These are phyloP conservation scores for Lepidopterella palustris DNA, from an alignment of 495 filamentous ascomycete species.

Conservation along the genomic window DNA sequence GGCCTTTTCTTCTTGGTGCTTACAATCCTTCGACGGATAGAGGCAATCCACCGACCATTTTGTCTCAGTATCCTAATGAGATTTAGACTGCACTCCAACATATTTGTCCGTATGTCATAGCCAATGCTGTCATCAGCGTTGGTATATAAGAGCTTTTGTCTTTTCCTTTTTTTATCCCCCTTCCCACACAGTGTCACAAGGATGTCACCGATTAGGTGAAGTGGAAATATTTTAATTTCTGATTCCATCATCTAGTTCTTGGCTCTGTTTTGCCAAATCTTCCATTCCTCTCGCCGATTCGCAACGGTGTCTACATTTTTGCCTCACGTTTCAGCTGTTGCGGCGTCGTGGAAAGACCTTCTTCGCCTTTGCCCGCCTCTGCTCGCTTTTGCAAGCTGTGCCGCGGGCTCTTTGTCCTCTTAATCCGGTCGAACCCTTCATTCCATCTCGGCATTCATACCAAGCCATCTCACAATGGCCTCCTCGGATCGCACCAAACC, in stretches of 20 bases:
- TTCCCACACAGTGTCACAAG: background rate
- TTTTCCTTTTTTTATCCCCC: background rate
- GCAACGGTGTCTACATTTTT: too few species aligned
- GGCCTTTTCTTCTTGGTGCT: background rate
- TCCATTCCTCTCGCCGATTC: too few species aligned
- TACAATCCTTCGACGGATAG: background rate
- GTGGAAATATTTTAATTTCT: too few species aligned
- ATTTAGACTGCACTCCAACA: background rate
- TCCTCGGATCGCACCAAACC: too few species aligned
- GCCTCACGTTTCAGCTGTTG: background rate
- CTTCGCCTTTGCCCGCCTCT: too few species aligned
- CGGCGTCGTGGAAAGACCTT: background rate
- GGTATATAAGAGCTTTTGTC: background rate
- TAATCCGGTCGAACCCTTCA: background rate
- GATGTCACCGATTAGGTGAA: too few species aligned
- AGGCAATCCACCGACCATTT: background rate
- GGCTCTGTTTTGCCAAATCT: too few species aligned
- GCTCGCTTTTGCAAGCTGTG: background rate
- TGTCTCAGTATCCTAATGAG: background rate
- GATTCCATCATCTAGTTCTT: too few species aligned
- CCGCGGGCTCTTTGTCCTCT: background rate
- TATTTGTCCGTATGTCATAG: too few species aligned
- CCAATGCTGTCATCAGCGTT: background rate
- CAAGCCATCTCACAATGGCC: too few species aligned
- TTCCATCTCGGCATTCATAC: too few species aligned